phyloP scores from a whole-genome alignment of 176 grass and related monocot genomes.

The Oryza punctata region DNA sequence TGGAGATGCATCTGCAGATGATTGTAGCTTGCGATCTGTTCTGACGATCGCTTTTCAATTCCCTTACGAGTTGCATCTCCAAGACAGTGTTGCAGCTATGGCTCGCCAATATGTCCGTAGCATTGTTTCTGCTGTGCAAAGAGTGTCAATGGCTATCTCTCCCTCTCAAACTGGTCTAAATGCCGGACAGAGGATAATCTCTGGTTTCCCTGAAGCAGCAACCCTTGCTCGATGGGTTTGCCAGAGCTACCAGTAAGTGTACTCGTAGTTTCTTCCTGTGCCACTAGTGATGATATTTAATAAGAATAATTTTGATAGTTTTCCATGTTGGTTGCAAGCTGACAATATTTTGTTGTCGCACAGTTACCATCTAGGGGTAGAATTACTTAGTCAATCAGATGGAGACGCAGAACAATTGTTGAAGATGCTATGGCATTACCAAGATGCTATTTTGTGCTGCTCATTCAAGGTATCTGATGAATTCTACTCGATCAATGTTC shows the following conservation, averaged over 20 bases:
- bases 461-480: constrained; percentile 73
- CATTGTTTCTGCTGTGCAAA: constrained; percentile 91
- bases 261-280: background rate
- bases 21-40: constrained; percentile 75
- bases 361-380: constrained; percentile 80
- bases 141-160: constrained; percentile 85
- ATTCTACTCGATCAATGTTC: too few species aligned
- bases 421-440: constrained; percentile 94
- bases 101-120: constrained; percentile 90
- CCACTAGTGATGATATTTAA: constrained; percentile 6
- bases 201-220: constrained; percentile 73
- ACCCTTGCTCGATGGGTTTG: constrained; percentile 86
- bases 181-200: constrained; percentile 50
- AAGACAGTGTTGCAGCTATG: constrained; percentile 80
- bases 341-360: constrained; percentile 4
- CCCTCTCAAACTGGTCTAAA: constrained; percentile 57
- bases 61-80: constrained; percentile 84
- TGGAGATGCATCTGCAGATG: constrained; percentile 47
- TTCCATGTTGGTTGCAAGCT: constrained; percentile 27
- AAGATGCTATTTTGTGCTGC: constrained; percentile 91
- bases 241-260: constrained; percentile 85
- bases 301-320: constrained; percentile 1
- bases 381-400: constrained; percentile 68
- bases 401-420: constrained; percentile 66
- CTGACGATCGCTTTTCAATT: constrained; percentile 96